Conservation (phyloP, 495 filamentous ascomycete species). For the Glutinoglossum americanum region DNA sequence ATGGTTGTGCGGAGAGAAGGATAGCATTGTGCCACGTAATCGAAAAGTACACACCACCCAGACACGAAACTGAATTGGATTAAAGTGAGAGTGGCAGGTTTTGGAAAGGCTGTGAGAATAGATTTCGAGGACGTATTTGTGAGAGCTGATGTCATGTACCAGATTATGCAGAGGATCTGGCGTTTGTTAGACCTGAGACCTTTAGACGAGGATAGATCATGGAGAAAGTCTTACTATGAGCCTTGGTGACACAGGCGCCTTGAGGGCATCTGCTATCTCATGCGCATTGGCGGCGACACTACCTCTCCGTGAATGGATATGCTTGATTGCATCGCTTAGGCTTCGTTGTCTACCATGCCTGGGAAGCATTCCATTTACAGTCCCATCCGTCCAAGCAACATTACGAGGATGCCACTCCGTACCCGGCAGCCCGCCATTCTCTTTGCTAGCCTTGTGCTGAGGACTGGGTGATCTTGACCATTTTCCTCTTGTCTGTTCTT, state of each 20-base stretch:
- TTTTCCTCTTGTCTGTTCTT: neutral
- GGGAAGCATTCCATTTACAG: neutral
- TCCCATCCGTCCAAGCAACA: neutral
- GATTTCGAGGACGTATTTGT: constrained; percentile 97
- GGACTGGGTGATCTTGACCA: neutral
- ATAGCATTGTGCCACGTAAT: constrained; percentile 47
- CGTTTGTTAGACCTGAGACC: neutral
- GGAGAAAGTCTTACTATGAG: constrained; percentile 41
- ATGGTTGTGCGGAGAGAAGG: constrained; percentile 43
- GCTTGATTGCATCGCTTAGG: constrained; percentile 63
- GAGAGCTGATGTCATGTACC: constrained; percentile 86
- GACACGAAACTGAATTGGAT: constrained; percentile 91
- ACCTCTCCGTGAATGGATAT: constrained; percentile 50
- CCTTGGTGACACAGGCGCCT: constrained; percentile 71
- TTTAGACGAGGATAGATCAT: neutral
- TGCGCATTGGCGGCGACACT: constrained; percentile 84
- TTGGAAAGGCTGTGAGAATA: constrained; percentile 81
- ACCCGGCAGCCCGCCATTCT: neutral
- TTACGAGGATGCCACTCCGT: neutral
- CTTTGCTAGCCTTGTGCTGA: neutral
- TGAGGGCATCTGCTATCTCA: constrained; percentile 77
- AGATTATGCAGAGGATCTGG: constrained; percentile 61
- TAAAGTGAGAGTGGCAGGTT: constrained; percentile 80
- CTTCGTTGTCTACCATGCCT: constrained; percentile 55
- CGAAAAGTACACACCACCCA: constrained; percentile 62